Evolutionary conservation across 768 basidiomycete genomes (phyloP).

Genomic region (Gautieria morchelliformis): DNA sequence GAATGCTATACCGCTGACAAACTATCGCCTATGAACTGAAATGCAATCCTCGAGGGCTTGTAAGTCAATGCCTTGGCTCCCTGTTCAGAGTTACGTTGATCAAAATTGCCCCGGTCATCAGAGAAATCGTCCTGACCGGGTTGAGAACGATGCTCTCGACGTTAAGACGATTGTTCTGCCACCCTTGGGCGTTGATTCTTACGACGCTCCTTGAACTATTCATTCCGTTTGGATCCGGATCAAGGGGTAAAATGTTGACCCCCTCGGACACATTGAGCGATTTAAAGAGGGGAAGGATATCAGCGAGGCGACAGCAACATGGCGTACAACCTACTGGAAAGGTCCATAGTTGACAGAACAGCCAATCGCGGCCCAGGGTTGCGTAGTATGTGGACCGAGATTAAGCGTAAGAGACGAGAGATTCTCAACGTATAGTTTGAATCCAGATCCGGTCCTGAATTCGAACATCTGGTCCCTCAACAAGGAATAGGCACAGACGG

Average conservation of each 20-base stretch:
- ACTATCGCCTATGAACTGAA: conserved; percentile 53
- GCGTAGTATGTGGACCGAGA: conserved; percentile 40
- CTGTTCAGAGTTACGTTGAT: conserved; percentile 16
- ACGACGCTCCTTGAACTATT: conserved; percentile 22
- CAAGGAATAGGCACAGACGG: background rate
- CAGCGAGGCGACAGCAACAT: background rate
- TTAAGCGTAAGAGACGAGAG: conserved; percentile 34
- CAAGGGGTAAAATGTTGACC: conserved; percentile 33
- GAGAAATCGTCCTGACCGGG: conserved; percentile 20
- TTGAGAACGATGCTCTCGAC: conserved; percentile 39
- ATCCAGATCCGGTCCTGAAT: conserved; percentile 46
- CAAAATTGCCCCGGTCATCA: background rate
- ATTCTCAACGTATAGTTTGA: conserved; percentile 39
- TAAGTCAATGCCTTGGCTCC: conserved; percentile 39
- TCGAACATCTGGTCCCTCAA: background rate
- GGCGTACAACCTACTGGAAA: conserved; percentile 18
- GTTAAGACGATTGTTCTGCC: conserved; percentile 51
- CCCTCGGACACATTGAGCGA: conserved; percentile 41
- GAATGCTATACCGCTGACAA: conserved; percentile 34
- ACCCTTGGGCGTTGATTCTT: conserved; percentile 44
- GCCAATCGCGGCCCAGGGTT: conserved; percentile 36
- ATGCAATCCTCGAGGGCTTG: conserved; percentile 32
- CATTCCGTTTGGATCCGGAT: background rate
- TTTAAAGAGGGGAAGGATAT: background rate
- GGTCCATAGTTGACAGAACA: conserved; percentile 39